Conservation (phyloP, 192 early-diverging fungal species). For the Coemansia sp. region DNA sequence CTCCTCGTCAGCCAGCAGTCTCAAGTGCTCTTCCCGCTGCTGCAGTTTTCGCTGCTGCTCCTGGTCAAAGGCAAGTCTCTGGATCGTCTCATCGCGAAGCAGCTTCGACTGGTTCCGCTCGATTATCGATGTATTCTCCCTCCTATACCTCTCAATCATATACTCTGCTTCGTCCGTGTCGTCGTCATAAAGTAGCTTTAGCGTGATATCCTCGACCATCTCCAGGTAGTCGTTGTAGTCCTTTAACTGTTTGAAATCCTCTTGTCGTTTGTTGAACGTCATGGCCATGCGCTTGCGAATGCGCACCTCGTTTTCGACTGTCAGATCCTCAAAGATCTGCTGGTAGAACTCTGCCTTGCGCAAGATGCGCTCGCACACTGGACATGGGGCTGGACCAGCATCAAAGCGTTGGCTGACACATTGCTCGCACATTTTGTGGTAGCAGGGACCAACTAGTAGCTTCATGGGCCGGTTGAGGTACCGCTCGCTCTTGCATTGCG, state of each 20-base stretch:
- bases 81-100: conserved; percentile 63
- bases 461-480: conserved; percentile 87
- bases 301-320: conserved; percentile 92
- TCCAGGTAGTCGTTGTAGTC: conserved; percentile 93
- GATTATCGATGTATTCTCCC: conserved; percentile 81
- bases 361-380: conserved; percentile 79
- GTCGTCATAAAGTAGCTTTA: conserved; percentile 85
- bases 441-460: conserved; percentile 91
- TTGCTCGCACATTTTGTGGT: conserved; percentile 95
- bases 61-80: conserved; percentile 54
- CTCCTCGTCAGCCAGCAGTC: conserved; percentile 72
- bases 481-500: conserved; percentile 81
- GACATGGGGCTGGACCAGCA: conserved; percentile 88
- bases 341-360: conserved; percentile 82
- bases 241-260: conserved; percentile 77
- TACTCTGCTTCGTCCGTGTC: conserved; percentile 80
- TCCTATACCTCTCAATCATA: conserved; percentile 72
- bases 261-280: conserved; percentile 87
- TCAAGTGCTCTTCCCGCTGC: conserved; percentile 68
- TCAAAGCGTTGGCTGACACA: conserved; percentile 87
- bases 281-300: conserved; percentile 74
- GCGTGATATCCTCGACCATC: conserved; percentile 76
- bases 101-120: conserved; percentile 58
- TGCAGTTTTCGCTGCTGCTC: conserved; percentile 57
- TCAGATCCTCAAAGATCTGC: conserved; percentile 93